Evolutionary conservation across 2,329 filamentous ascomycete genomes (phyloP).

Genomic region (Fusarium continuum): DNA sequence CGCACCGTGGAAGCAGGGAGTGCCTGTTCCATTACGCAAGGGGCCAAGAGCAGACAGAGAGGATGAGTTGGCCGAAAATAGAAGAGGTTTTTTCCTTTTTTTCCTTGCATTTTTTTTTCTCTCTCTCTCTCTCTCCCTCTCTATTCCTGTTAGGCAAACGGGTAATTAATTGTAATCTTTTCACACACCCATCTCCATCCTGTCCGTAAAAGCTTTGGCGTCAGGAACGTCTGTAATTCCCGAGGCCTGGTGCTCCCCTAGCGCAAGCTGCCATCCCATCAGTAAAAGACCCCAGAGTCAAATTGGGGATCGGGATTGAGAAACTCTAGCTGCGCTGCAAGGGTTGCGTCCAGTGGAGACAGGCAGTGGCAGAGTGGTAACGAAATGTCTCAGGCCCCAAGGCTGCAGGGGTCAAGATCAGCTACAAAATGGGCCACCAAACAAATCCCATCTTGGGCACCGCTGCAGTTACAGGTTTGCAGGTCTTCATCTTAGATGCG

Average conservation of each 20-base stretch:
- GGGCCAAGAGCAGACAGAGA: background rate
- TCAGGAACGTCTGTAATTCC: slow-evolving; percentile 17
- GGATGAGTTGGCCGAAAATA: background rate
- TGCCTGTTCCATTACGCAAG: background rate
- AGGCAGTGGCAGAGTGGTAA: no score
- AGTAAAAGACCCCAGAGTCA: no score
- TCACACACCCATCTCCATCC: background rate
- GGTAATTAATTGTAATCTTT: background rate
- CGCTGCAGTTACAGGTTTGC: background rate
- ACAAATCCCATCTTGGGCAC: background rate
- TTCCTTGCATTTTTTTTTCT: background rate
- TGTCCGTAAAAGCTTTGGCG: slow-evolving; percentile 4
- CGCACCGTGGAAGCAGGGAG: slow-evolving; percentile 24
- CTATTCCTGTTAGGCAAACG: no score
- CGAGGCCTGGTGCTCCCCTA: background rate
- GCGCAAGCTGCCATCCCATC: background rate
- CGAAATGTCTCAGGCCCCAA: background rate
- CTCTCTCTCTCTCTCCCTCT: background rate
- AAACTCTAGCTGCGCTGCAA: no score
- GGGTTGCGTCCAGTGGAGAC: no score
- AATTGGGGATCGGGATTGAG: no score
- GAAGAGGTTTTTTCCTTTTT: background rate
- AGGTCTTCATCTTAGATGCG: background rate
- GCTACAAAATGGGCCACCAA: background rate
- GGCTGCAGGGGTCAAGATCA: background rate